Conservation (phyloP, 108 stramenopile genomes). For the Pseudonitzschia multiseries region DNA sequence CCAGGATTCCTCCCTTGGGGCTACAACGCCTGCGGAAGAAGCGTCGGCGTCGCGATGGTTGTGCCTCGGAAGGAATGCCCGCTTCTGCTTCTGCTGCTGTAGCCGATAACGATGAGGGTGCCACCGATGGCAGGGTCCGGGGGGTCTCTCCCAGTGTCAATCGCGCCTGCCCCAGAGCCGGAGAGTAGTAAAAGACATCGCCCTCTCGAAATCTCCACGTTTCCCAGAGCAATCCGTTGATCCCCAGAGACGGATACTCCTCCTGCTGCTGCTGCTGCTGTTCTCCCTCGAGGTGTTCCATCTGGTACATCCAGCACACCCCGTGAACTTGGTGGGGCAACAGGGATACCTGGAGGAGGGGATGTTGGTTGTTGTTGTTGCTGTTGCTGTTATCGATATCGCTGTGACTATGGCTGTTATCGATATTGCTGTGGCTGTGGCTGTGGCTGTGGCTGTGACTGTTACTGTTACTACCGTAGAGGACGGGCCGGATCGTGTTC, state of each 20-base stretch:
- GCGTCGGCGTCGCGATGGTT: no score
- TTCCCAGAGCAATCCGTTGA: slow-evolving; percentile 83
- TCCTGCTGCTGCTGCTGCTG: not conserved
- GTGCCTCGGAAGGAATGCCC: slow-evolving; percentile 4
- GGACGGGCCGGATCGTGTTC: not conserved
- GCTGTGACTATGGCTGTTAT: not conserved
- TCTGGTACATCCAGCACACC: slow-evolving; percentile 78
- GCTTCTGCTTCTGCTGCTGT: no score
- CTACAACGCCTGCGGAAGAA: no score
- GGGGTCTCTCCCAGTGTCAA: not conserved
- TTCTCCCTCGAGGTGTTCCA: slow-evolving; percentile 41
- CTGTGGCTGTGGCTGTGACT: no score
- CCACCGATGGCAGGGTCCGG: no score
- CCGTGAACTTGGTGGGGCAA: slow-evolving; percentile 70
- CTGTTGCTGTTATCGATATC: not conserved
- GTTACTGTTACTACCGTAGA: slow-evolving; percentile 1
- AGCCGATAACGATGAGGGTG: no score
- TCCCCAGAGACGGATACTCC: slow-evolving; percentile 24
- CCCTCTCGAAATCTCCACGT: slow-evolving; percentile 55
- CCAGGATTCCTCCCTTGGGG: slow-evolving; percentile 44
- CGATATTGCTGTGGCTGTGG: no score
- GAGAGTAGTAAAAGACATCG: slow-evolving; percentile 66
- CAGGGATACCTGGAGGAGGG: slow-evolving; percentile 32
- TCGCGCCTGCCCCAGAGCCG: slow-evolving; percentile 71
- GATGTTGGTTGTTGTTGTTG: not conserved